Percentiles rank a stretch among this genome's conserved stretches.
phyloP scores from a whole-genome alignment of 495 filamentous ascomycete species.

The Lindgomyces ingoldianus region DNA sequence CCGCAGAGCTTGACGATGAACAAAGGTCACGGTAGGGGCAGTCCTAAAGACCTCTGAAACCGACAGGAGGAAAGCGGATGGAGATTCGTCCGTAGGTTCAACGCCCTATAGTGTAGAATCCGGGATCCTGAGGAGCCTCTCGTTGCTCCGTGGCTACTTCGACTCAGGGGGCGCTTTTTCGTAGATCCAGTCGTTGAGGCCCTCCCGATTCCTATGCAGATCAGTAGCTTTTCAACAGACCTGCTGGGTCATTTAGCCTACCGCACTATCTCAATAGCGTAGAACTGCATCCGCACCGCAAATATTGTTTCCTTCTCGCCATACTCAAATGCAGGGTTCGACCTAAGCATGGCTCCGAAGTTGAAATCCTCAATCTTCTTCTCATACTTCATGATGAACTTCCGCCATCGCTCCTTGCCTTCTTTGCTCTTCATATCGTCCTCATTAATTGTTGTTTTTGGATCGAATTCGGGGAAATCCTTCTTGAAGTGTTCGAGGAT shows the following conservation, averaged over 20 bases:
- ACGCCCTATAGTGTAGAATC: no score
- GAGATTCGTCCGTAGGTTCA: no score
- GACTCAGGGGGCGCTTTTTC: conserved; percentile 62
- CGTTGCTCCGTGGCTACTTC: no score
- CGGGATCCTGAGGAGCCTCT: no score
- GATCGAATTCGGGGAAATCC: conserved; percentile 92
- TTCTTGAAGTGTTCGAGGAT: conserved; percentile 84
- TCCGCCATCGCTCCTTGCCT: conserved; percentile 94
- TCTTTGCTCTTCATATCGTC: conserved; percentile 96
- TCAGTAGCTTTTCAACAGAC: conserved; percentile 6
- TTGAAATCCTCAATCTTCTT: conserved; percentile 93
- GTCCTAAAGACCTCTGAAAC: no score
- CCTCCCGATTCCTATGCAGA: conserved; percentile 68
- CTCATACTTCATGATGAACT: conserved; percentile 91
- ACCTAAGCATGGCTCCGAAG: conserved; percentile 89
- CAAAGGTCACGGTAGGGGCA: no score
- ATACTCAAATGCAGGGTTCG: conserved; percentile 78
- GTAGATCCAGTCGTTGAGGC: conserved; percentile 95
- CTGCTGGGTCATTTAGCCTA: conserved; percentile 42
- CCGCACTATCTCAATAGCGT: conserved; percentile 93
- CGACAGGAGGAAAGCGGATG: no score
- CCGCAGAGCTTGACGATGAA: no score
- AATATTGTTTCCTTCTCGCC: conserved; percentile 90
- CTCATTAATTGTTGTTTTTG: conserved; percentile 76
- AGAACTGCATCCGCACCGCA: conserved; percentile 95